Conservation (phyloP, 2,329 filamentous ascomycete genomes). For the Grosmannia serpens region DNA sequence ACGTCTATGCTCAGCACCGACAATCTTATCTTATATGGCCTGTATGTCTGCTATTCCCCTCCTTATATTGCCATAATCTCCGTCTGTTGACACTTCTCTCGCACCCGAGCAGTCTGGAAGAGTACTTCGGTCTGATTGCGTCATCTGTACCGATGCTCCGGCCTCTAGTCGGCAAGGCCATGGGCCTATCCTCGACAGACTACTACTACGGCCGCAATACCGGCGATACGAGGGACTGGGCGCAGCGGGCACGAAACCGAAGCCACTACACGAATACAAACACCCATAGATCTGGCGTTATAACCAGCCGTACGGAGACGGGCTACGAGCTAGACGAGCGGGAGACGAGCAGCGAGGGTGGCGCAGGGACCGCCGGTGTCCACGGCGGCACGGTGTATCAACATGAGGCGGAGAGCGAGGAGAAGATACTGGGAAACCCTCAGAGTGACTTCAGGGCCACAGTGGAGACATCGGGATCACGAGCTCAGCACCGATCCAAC, state of each 20-base stretch:
- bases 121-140: slow-evolving; percentile 27
- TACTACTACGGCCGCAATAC: slow-evolving; percentile 4
- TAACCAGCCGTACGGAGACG: background rate
- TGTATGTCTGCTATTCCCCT: slow-evolving; percentile 16
- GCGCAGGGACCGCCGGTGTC: background rate
- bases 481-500: too few relatives aligned
- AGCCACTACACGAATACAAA: background rate
- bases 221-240: background rate
- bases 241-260: background rate
- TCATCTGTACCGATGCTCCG: slow-evolving; percentile 27
- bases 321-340: slow-evolving; percentile 6
- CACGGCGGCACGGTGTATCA: background rate
- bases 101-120: slow-evolving; percentile 22
- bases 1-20: background rate
- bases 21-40: slow-evolving; percentile 18
- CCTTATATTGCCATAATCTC: background rate
- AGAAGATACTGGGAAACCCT: slow-evolving; percentile 1
- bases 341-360: slow-evolving; percentile 1
- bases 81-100: slow-evolving; percentile 7
- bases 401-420: slow-evolving; percentile 2
- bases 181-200: slow-evolving; percentile 15
- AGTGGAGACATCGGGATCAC: background rate
- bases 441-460: background rate
- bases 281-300: background rate
- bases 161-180: slow-evolving; percentile 20